Evolutionary conservation across 2,329 filamentous ascomycete species (phyloP).

Genomic region (Sordariomycetes sp.): DNA sequence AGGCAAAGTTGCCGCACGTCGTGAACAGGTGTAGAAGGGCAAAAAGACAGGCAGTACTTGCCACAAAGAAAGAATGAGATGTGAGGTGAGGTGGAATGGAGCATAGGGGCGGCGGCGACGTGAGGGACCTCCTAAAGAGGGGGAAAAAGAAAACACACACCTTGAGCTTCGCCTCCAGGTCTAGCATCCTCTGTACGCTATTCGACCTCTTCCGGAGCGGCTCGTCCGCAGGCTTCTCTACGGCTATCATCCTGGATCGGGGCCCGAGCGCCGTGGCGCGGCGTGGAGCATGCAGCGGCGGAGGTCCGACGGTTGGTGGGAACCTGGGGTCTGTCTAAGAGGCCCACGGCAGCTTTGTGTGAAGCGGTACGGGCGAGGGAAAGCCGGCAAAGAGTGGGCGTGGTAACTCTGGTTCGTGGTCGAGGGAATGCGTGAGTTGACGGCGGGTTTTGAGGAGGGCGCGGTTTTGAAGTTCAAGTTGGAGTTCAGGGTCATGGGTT

Average conservation of each 20-base stretch:
- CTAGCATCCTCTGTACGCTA: constrained; percentile 4
- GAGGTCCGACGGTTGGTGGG: neutral
- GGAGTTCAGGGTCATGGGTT: too few species aligned
- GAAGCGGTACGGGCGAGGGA: neutral
- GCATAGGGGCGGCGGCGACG: neutral
- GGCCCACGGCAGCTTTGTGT: neutral
- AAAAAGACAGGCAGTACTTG: neutral
- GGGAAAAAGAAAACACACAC: too few species aligned
- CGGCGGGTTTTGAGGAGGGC: too few species aligned
- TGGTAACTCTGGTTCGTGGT: too few species aligned
- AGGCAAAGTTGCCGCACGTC: neutral
- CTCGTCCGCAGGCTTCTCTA: neutral
- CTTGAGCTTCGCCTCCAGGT: constrained; percentile 3
- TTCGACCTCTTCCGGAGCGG: constrained; percentile 1
- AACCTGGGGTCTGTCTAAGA: neutral
- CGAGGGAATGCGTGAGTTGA: too few species aligned
- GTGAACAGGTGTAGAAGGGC: neutral
- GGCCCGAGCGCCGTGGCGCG: neutral
- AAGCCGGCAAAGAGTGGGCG: too few species aligned
- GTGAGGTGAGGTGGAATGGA: neutral
- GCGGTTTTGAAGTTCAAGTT: too few species aligned
- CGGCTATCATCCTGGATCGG: neutral
- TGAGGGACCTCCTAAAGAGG: neutral
- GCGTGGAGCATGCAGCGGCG: neutral
- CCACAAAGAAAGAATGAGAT: neutral